phyloP scores from a whole-genome alignment of 495 filamentous ascomycete species.

The Neurospora sp. region DNA sequence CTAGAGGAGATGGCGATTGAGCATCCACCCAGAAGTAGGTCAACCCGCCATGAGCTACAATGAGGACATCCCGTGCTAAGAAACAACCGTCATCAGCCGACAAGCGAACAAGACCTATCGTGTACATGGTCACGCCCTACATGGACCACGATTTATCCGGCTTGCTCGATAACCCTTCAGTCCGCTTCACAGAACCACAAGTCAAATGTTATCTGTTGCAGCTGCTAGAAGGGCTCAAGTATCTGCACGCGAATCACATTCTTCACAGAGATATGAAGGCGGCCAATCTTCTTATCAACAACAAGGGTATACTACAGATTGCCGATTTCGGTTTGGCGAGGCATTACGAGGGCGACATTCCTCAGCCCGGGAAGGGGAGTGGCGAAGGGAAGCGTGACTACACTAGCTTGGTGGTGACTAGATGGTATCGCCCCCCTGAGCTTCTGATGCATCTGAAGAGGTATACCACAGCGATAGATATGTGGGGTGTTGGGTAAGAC shows the following conservation, averaged over 20 bases:
- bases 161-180: conserved; percentile 85
- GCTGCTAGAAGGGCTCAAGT: conserved; percentile 77
- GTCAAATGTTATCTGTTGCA: conserved; percentile 98
- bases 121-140: conserved; percentile 98
- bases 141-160: conserved; percentile 98
- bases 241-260: conserved; percentile 83
- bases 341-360: conserved; percentile 81
- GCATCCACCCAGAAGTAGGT: conserved; percentile 49
- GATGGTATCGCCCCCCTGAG: conserved; percentile 96
- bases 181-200: conserved; percentile 75
- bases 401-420: conserved; percentile 86
- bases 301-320: conserved; percentile 87
- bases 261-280: conserved; percentile 98
- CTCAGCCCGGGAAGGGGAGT: conserved; percentile 66
- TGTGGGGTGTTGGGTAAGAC: conserved; percentile 91
- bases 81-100: conserved; percentile 38
- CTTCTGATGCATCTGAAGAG: conserved; percentile 72
- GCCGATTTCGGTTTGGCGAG: conserved; percentile 94
- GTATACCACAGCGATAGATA: conserved; percentile 93
- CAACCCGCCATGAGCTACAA: background rate
- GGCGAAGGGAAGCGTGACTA: conserved; percentile 85
- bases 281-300: conserved; percentile 94
- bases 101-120: conserved; percentile 72
- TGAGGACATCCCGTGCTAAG: background rate
- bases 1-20: conserved; percentile 97